phyloP scores from a whole-genome alignment of 768 basidiomycete genomes.

The Tylopilus cervinicoccineus region DNA sequence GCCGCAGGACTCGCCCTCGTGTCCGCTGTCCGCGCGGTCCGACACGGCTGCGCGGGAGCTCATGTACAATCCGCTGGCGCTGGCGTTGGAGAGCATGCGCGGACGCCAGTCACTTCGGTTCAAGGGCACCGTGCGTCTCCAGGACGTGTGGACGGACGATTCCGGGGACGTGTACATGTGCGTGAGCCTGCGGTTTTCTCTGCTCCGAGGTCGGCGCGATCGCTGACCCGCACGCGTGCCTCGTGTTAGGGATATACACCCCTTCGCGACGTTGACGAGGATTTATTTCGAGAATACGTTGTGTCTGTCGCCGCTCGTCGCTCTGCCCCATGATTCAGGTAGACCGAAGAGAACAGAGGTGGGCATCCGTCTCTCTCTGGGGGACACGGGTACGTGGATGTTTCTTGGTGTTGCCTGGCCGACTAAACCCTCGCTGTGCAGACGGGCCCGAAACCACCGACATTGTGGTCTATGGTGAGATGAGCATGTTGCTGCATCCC shows the following conservation, averaged over 20 bases:
- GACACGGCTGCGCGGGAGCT: constrained; percentile 34
- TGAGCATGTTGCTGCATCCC: constrained; percentile 13
- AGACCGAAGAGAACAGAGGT: constrained; percentile 38
- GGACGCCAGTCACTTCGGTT: constrained; percentile 62
- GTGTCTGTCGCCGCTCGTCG: constrained; percentile 43
- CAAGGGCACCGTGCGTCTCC: constrained; percentile 48
- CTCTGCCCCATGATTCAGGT: constrained; percentile 18
- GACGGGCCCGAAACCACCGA: constrained; percentile 70
- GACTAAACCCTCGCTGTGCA: constrained; percentile 18
- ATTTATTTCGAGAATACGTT: constrained; percentile 72
- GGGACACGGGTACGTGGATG: constrained; percentile 52
- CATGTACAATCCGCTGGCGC: constrained; percentile 63
- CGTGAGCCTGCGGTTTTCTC: constrained; percentile 26
- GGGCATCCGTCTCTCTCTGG: constrained; percentile 66
- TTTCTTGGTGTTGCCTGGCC: neutral
- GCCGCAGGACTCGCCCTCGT: constrained; percentile 26
- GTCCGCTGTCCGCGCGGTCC: constrained; percentile 17
- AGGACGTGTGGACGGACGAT: constrained; percentile 58
- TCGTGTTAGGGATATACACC: constrained; percentile 63
- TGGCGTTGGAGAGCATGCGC: constrained; percentile 79
- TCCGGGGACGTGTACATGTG: constrained; percentile 45
- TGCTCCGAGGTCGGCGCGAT: too few species aligned
- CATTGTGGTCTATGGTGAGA: constrained; percentile 52
- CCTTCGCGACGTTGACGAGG: constrained; percentile 53
- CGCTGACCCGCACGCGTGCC: neutral